These are phyloP conservation scores for Melaleuca alternifolia DNA, from an alignment of 345 rosid species.

Conservation along the genomic window DNA sequence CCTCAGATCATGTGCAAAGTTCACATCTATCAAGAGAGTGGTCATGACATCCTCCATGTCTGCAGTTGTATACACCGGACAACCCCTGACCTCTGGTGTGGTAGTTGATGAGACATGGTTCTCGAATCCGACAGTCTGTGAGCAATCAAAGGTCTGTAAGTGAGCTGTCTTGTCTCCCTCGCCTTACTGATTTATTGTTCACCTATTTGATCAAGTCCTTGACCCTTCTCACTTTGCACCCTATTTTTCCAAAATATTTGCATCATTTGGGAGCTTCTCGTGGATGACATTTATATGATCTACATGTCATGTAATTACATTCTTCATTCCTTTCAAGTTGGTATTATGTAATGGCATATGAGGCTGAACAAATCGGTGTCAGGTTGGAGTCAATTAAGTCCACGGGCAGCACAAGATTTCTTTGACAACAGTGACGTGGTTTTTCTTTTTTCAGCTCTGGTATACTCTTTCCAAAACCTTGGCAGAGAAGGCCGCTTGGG, in stretches of 20 bases:
- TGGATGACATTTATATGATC: not conserved
- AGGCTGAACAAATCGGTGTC: not conserved
- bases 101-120: conserved; percentile 22
- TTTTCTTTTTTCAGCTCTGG: not conserved
- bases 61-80: conserved; percentile 2
- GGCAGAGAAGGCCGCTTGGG: conserved; percentile 4
- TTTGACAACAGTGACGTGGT: not conserved
- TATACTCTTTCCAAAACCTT: conserved; percentile 2
- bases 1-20: conserved; percentile 16
- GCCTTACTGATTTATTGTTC: not conserved
- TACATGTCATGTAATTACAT: not conserved
- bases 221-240: not conserved
- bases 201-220: not conserved
- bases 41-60: conserved; percentile 25
- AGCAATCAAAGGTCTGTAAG: conserved; percentile 6
- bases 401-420: not conserved
- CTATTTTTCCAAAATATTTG: not conserved
- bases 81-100: not conserved
- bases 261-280: not conserved
- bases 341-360: not conserved
- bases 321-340: not conserved
- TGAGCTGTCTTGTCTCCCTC: not conserved
- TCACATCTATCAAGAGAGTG: conserved; percentile 19
- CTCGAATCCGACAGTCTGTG: not conserved
- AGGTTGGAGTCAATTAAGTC: not conserved